Conservation (phyloP, 768 basidiomycete genomes). For the Boletus coccyginus region DNA sequence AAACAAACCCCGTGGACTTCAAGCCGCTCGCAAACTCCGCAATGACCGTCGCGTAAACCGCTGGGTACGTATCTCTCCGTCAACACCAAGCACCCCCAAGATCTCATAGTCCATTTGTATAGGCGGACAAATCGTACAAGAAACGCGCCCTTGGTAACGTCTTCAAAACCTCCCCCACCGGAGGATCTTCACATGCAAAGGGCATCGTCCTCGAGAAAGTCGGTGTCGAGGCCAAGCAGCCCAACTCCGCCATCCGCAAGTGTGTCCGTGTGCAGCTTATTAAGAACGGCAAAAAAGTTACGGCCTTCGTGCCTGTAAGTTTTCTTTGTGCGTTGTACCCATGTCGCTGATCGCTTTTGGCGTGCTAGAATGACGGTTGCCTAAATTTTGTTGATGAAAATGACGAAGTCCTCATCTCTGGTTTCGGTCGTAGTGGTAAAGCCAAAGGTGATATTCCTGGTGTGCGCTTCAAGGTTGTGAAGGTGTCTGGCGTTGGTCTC, state of each 20-base stretch:
- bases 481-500: conserved; percentile 99
- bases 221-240: conserved; percentile 99
- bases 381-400: conserved; percentile 99
- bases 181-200: conserved; percentile 99
- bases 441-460: conserved; percentile 99
- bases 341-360: conserved; percentile 5
- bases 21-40: conserved; percentile 98
- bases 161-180: conserved; percentile 99
- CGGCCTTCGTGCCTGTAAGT: conserved; percentile 97
- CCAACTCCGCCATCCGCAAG: conserved; percentile 99
- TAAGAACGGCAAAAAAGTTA: conserved; percentile 99
- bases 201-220: conserved; percentile 99
- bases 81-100: background rate
- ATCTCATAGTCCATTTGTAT: conserved; percentile 16
- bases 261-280: conserved; percentile 99
- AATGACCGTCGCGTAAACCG: conserved; percentile 92
- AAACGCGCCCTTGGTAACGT: conserved; percentile 99
- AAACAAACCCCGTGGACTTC: conserved; percentile 99
- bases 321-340: background rate
- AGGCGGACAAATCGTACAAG: conserved; percentile 99
- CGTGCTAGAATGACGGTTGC: conserved; percentile 85
- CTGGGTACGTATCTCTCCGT: conserved; percentile 65
- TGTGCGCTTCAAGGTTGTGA: conserved; percentile 99
- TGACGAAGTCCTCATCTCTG: conserved; percentile 99
- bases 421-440: conserved; percentile 99